phyloP scores from a whole-genome alignment of 192 early-diverging fungal species.

The Coemansia sp. region DNA sequence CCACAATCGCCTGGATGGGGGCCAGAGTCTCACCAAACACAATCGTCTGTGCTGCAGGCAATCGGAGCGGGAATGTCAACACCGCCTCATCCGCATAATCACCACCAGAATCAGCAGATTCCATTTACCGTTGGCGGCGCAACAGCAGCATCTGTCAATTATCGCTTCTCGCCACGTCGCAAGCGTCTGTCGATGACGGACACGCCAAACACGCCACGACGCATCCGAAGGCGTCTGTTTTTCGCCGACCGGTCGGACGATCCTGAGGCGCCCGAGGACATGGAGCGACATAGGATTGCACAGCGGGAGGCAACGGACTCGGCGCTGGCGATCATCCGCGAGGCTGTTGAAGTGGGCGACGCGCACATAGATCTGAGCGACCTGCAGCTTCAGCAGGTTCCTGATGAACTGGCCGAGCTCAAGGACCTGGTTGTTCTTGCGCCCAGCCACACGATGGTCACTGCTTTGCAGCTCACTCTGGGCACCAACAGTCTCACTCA shows the following conservation, averaged over 20 bases:
- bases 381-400: constrained; percentile 42
- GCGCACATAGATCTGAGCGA: constrained; percentile 55
- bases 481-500: constrained; percentile 30
- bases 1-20: constrained; percentile 8
- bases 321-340: constrained; percentile 46
- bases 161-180: constrained; percentile 38
- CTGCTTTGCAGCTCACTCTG: constrained; percentile 41
- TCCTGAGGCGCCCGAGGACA: constrained; percentile 21
- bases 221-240: constrained; percentile 49
- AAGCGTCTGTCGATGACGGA: constrained; percentile 22
- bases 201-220: constrained; percentile 30
- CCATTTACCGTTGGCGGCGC: neutral
- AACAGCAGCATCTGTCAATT: constrained; percentile 7
- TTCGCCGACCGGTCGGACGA: constrained; percentile 38
- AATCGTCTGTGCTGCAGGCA: neutral
- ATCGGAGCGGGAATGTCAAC: neutral
- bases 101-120: constrained; percentile 1
- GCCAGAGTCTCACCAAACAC: neutral
- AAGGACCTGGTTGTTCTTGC: constrained; percentile 52
- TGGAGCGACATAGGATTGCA: constrained; percentile 9
- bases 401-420: constrained; percentile 54
- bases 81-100: neutral
- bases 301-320: constrained; percentile 18
- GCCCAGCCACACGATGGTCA: constrained; percentile 38
- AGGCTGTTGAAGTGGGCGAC: constrained; percentile 48